Evolutionary conservation across 1,284 basidiomycete genomes (phyloP).

Genomic region (Cutaneotrichosporon cutaneum): DNA sequence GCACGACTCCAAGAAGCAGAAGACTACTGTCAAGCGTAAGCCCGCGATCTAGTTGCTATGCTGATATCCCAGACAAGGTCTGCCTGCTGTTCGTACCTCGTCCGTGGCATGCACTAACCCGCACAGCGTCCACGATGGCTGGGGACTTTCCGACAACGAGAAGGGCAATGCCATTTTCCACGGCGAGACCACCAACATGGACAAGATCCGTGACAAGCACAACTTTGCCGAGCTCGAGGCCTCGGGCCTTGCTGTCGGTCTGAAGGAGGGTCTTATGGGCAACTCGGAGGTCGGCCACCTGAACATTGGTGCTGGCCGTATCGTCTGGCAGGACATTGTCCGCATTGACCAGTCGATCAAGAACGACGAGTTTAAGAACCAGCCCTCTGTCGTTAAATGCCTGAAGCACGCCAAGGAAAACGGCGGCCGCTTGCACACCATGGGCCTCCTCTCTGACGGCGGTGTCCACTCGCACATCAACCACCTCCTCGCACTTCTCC

Average conservation of each 20-base stretch:
- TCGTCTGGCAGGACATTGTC: constrained; percentile 95
- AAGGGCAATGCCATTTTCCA: constrained; percentile 85
- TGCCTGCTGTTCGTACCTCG: constrained; percentile 71
- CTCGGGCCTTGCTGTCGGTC: constrained; percentile 80
- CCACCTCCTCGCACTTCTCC: constrained; percentile 81
- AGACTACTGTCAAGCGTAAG: constrained; percentile 24
- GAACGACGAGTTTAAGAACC: constrained; percentile 80
- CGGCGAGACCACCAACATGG: constrained; percentile 81
- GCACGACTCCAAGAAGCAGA: constrained; percentile 31
- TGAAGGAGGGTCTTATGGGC: constrained; percentile 89
- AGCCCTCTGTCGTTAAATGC: constrained; percentile 66
- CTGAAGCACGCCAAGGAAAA: constrained; percentile 74
- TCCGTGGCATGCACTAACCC: constrained; percentile 1
- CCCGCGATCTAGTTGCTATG: not conserved
- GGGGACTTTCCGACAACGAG: constrained; percentile 71
- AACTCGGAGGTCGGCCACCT: constrained; percentile 93
- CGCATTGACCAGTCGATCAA: constrained; percentile 84
- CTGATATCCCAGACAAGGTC: constrained; percentile 65
- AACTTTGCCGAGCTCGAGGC: constrained; percentile 71
- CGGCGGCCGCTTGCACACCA: constrained; percentile 74
- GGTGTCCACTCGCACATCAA: constrained; percentile 91
- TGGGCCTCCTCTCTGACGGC: constrained; percentile 86
- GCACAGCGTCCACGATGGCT: constrained; percentile 84
- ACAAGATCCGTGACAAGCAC: constrained; percentile 73
- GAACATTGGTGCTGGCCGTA: constrained; percentile 86